Conservation (phyloP, 148 eudicot species). For the Drosera capensis region DNA sequence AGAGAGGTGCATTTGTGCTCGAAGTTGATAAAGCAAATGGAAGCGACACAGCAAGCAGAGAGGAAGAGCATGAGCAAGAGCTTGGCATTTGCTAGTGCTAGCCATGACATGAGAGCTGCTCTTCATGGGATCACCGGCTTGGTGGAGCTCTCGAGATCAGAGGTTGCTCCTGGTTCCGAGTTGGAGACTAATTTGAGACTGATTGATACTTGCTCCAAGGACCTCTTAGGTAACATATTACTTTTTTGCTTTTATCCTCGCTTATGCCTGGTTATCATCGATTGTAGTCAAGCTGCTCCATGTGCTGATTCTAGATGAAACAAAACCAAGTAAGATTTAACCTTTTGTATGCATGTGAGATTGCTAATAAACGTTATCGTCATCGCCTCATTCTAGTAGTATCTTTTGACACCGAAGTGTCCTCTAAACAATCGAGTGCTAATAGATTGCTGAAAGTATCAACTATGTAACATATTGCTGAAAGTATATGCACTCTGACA, state of each 20-base stretch:
- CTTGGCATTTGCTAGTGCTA: conserved; percentile 49
- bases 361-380: too few relatives aligned
- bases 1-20: conserved; percentile 34
- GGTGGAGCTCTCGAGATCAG: conserved; percentile 17
- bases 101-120: conserved; percentile 63
- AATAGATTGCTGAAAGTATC: too few relatives aligned
- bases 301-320: too few relatives aligned
- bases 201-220: conserved; percentile 29
- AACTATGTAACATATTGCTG: too few relatives aligned
- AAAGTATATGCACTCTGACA: too few relatives aligned
- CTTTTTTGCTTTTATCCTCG: neutral
- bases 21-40: conserved; percentile 45
- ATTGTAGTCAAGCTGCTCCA: too few relatives aligned
- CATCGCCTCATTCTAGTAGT: too few relatives aligned
- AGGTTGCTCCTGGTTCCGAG: conserved; percentile 29
- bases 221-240: conserved; percentile 41
- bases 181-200: conserved; percentile 29
- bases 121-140: conserved; percentile 49
- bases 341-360: too few relatives aligned
- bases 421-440: too few relatives aligned
- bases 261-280: too few relatives aligned
- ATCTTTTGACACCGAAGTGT: too few relatives aligned
- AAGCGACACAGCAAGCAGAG: conserved; percentile 55
- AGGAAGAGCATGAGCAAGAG: conserved; percentile 49
- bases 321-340: neutral